Conservation (phyloP, 1,284 basidiomycete species). For the Moesziomyces aphidis region DNA sequence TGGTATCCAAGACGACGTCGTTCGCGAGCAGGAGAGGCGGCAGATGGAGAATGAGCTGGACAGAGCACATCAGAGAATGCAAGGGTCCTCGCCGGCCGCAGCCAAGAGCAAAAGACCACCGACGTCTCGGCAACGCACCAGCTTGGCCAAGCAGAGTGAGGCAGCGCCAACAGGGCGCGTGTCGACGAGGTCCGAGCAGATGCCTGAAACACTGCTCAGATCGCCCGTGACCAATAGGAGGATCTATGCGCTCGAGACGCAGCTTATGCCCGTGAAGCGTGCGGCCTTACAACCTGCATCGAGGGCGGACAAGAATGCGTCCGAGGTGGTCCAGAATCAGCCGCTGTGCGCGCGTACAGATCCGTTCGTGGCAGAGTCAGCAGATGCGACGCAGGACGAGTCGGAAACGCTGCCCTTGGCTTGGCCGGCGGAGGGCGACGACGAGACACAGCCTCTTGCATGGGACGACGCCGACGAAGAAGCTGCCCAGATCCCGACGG, state of each 20-base stretch:
- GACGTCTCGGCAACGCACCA: too few species aligned
- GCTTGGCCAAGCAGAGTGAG: neutral
- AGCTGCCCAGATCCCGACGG: neutral
- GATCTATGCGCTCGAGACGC: constrained; percentile 48
- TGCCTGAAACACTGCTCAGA: constrained; percentile 11
- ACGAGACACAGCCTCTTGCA: constrained; percentile 32
- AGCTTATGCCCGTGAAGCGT: constrained; percentile 8
- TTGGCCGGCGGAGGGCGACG: constrained; percentile 4
- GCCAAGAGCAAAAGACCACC: neutral
- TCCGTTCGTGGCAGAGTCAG: neutral
- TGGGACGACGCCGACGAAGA: constrained; percentile 12
- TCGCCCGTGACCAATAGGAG: constrained; percentile 37
- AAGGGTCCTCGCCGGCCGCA: neutral
- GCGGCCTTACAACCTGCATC: constrained; percentile 13
- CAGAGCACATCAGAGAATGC: constrained; percentile 28
- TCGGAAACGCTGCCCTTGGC: constrained; percentile 16
- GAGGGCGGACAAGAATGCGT: neutral
- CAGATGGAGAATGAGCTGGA: constrained; percentile 23
- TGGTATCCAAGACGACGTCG: constrained; percentile 16
- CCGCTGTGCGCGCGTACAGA: neutral
- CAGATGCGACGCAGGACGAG: constrained; percentile 9
- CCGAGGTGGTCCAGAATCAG: neutral
- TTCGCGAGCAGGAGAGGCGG: constrained; percentile 5
- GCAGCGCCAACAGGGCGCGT: constrained; percentile 1
- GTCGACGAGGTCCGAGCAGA: neutral